These are phyloP conservation scores for Lipomyces yamadae DNA, from an alignment of 805 yeast genomes.

Conservation along the genomic window DNA sequence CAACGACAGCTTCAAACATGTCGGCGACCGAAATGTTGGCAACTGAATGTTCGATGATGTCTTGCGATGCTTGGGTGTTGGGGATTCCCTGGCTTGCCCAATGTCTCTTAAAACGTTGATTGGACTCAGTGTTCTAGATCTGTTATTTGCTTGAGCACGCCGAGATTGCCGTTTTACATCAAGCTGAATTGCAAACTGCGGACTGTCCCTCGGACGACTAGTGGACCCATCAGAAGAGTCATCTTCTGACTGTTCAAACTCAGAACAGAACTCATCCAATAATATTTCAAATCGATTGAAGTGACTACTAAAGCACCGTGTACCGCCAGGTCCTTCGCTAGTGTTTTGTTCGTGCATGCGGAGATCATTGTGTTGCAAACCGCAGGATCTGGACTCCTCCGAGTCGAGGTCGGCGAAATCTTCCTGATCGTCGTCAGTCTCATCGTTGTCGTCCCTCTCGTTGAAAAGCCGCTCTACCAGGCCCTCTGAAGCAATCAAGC, in stretches of 20 bases:
- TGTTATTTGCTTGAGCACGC: background rate
- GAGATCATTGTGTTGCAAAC: background rate
- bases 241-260: slow-evolving; percentile 30
- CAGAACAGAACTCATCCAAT: slow-evolving; percentile 35
- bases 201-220: slow-evolving; percentile 6
- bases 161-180: slow-evolving; percentile 1
- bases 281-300: slow-evolving; percentile 34
- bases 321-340: slow-evolving; percentile 1
- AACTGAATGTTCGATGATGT: background rate
- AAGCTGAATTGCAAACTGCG: slow-evolving; percentile 20
- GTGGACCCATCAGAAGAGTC: slow-evolving; percentile 9
- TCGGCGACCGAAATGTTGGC: slow-evolving; percentile 19
- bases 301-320: slow-evolving; percentile 25
- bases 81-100: slow-evolving; percentile 22
- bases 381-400: background rate
- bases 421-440: background rate
- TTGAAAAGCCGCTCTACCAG: slow-evolving; percentile 30
- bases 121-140: slow-evolving; percentile 11
- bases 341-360: background rate
- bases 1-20: slow-evolving; percentile 28
- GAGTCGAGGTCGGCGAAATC: background rate
- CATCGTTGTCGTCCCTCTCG: background rate
- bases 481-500: slow-evolving; percentile 34
- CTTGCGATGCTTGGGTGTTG: background rate
- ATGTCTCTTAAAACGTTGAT: slow-evolving; percentile 19